These are phyloP conservation scores for Ustilago bromivora DNA, from an alignment of 1,284 basidiomycete species.

Conservation along the genomic window DNA sequence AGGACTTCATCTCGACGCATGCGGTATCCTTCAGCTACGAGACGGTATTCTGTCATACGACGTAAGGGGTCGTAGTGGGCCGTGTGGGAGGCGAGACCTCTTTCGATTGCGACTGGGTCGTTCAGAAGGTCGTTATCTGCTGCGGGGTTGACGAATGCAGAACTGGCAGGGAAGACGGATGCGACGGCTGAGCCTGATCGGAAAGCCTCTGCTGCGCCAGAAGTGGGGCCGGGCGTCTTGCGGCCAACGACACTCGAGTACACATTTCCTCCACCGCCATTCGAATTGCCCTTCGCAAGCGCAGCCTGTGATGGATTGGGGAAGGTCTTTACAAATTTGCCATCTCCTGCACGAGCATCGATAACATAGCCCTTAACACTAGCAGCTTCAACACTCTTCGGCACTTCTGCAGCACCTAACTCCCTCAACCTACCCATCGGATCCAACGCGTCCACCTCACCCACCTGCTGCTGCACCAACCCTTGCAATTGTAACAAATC, in stretches of 20 bases:
- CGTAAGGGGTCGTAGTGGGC: conserved; percentile 42
- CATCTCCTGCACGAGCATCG: conserved; percentile 20
- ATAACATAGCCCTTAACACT: conserved; percentile 23
- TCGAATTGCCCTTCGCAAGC: neutral
- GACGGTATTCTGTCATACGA: conserved; percentile 49
- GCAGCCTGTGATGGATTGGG: conserved; percentile 46
- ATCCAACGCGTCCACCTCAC: conserved; percentile 57
- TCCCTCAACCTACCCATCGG: conserved; percentile 45
- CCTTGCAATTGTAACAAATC: conserved; percentile 62
- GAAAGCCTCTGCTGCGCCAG: conserved; percentile 40
- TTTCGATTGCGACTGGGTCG: conserved; percentile 32
- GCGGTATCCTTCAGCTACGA: conserved; percentile 61
- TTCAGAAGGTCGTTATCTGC: conserved; percentile 14
- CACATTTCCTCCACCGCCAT: conserved; percentile 3
- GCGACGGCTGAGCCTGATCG: conserved; percentile 39
- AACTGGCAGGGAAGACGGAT: conserved; percentile 54
- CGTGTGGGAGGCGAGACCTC: conserved; percentile 27
- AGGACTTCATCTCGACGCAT: conserved; percentile 66
- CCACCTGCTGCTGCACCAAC: conserved; percentile 46
- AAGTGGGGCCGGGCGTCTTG: conserved; percentile 21
- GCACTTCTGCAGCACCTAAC: conserved; percentile 33
- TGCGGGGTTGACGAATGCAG: conserved; percentile 26
- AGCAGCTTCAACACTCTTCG: conserved; percentile 33
- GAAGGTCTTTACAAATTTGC: conserved; percentile 28
- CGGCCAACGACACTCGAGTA: conserved; percentile 41